Percentiles rank a stretch among this genome's conserved stretches.
Evolutionary conservation across 495 filamentous ascomycete species (phyloP).

Genomic region (Aspergillus affinis): DNA sequence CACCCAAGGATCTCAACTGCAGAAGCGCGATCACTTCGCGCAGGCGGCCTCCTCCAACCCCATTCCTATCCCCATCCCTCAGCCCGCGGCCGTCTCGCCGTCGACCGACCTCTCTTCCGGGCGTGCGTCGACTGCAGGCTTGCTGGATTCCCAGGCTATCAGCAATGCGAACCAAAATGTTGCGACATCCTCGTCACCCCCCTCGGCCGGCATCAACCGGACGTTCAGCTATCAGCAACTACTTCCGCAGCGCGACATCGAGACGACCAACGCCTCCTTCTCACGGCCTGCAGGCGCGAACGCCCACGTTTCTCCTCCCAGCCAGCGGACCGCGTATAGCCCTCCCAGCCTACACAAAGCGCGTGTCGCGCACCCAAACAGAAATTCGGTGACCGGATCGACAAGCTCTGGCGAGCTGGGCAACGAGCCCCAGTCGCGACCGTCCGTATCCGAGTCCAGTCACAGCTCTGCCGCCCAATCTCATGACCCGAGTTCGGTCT

Average conservation of each 20-base stretch:
- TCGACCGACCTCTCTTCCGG: background rate
- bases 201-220: conserved; percentile 13
- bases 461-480: conserved; percentile 4
- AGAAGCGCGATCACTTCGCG: conserved; percentile 71
- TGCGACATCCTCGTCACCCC: conserved; percentile 17
- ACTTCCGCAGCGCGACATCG: conserved; percentile 17
- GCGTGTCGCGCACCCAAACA: conserved; percentile 8
- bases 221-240: conserved; percentile 26
- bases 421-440: conserved; percentile 11
- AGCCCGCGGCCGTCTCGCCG: conserved; percentile 11
- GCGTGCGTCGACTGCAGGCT: background rate
- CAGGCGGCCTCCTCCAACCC: conserved; percentile 22
- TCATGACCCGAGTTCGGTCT: conserved; percentile 21
- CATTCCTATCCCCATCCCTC: conserved; percentile 22
- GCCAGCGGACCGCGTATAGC: conserved; percentile 15
- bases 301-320: conserved; percentile 3
- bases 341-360: conserved; percentile 20
- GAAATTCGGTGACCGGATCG: conserved; percentile 17
- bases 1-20: conserved; percentile 91
- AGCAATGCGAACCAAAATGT: background rate
- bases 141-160: background rate
- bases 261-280: conserved; percentile 13
- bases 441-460: conserved; percentile 11
- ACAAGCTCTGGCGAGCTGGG: conserved; percentile 18
- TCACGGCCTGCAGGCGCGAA: conserved; percentile 16